Evolutionary conservation across 495 filamentous ascomycete genomes (phyloP), one percentile per base, ranked within the genome.

Genomic region (Copromyces sp.): DNA sequence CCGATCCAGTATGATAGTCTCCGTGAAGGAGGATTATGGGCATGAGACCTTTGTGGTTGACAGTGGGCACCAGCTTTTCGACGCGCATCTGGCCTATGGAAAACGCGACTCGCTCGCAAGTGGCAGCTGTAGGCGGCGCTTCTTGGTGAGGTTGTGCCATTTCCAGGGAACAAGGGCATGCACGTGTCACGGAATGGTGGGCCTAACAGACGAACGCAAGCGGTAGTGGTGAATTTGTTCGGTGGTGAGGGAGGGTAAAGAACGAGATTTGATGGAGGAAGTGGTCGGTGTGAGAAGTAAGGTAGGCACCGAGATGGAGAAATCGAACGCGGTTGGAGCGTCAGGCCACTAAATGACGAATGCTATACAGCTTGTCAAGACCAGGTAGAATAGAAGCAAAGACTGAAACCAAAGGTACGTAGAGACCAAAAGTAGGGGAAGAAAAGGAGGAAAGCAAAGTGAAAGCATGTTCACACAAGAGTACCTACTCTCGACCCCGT

Each of bases 1-100:
- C 87, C 4, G 82, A 82, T 42, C 84, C 87, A 1, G 86, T 85
- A 70, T 87, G 83, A n/a, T 79, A 83, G 38, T 78, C 79, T 9
- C 86, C 87, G 69, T 88, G 86, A 47, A 88, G 82, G 69, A 89
- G 83, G 59, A 90, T 76, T 24, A 89, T 77, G 1, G 87, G 87
- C 71, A 89, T 78, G 29, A 65, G 29, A 65, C 7, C 9, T 65
- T 37, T 65, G 6, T 5, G 53, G 29, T 8, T 17, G 53, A 65
- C 53, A 17, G 14, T 65, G 29, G 53, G 53, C 29, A 1, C 14
- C 53, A 65, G 29, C 24, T 24, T 65, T 12, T 65, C 53, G 53
- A 65, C 53, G 53, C 53, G 53, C 29, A 65, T 32, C 3, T 61
- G 53, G 24, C 53, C 53, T 61, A 61, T 32, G 53, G 20, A 32